Percentiles rank a stretch among this genome's conserved stretches.
phyloP scores from a whole-genome alignment of 2,329 filamentous ascomycete species.

The Monosporascus ibericus region DNA sequence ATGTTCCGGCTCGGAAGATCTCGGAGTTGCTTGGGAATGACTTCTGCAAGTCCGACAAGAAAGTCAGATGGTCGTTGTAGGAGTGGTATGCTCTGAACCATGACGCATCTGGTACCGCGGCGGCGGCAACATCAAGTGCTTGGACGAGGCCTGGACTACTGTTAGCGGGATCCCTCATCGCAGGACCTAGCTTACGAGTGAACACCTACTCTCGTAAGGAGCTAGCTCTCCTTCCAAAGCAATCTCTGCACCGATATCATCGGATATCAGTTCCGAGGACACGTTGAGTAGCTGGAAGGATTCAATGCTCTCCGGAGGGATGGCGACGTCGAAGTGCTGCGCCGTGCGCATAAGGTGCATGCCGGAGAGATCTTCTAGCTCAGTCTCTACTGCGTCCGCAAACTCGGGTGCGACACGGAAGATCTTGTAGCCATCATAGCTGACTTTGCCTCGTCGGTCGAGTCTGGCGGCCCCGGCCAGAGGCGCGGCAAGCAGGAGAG shows the following conservation, averaged over 20 bases:
- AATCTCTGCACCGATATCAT: conserved; percentile 23
- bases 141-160: conserved; percentile 5
- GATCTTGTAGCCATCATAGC: conserved; percentile 28
- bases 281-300: conserved; percentile 22
- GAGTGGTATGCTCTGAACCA: conserved; percentile 51
- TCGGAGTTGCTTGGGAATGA: conserved; percentile 40
- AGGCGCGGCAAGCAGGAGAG: not conserved
- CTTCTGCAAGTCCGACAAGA: conserved; percentile 38
- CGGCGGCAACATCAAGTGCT: conserved; percentile 2
- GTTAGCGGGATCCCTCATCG: conserved; percentile 1
- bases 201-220: conserved; percentile 11
- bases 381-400: conserved; percentile 9
- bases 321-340: conserved; percentile 25
- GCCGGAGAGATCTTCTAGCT: conserved; percentile 12
- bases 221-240: conserved; percentile 18
- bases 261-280: conserved; percentile 16
- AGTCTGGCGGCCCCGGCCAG: not conserved
- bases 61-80: conserved; percentile 45
- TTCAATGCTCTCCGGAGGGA: conserved; percentile 22
- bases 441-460: conserved; percentile 8
- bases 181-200: not conserved
- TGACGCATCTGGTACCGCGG: conserved; percentile 26
- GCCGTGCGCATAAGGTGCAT: conserved; percentile 18
- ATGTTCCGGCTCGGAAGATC: conserved; percentile 39
- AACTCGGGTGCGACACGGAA: conserved; percentile 20